Percentiles rank a stretch among this genome's conserved stretches.
phyloP scores from a whole-genome alignment of 2,329 filamentous ascomycete genomes.

The Fusarium fracticaudum region DNA sequence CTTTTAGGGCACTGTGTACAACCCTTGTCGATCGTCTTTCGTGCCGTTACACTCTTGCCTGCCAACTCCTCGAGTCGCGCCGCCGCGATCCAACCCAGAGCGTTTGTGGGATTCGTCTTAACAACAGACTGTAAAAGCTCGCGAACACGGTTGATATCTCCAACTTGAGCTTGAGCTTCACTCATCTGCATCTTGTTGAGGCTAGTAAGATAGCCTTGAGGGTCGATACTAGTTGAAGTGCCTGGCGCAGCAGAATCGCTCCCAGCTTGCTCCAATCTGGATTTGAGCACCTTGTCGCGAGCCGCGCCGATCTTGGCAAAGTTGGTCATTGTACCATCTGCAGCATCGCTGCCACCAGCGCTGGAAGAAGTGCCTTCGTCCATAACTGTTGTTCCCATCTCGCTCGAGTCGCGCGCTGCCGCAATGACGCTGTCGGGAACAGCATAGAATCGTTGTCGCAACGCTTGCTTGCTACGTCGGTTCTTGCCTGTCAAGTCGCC shows the following conservation, averaged over 20 bases:
- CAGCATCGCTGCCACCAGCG: conserved; percentile 49
- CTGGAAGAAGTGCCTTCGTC: conserved; percentile 72
- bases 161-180: conserved; percentile 84
- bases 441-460: conserved; percentile 89
- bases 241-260: conserved; percentile 75
- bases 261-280: conserved; percentile 87
- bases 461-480: conserved; percentile 82
- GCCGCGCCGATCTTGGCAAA: conserved; percentile 98
- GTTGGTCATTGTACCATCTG: conserved; percentile 95
- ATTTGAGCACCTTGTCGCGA: conserved; percentile 93
- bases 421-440: conserved; percentile 96
- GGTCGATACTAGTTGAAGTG: conserved; percentile 90
- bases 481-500: conserved; percentile 97
- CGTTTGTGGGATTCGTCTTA: conserved; percentile 95
- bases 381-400: conserved; percentile 88
- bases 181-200: conserved; percentile 83
- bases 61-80: conserved; percentile 92
- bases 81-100: conserved; percentile 94
- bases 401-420: conserved; percentile 80
- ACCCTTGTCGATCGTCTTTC: conserved; percentile 87
- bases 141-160: conserved; percentile 93
- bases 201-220: conserved; percentile 94
- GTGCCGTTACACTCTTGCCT: conserved; percentile 88
- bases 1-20: conserved; percentile 93
- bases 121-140: conserved; percentile 95